A percentile compares a stretch with the other conserved stretches of the same genome.
These are phyloP conservation scores for Zasmidium angulare DNA, from an alignment of 2,329 filamentous ascomycete species.

Conservation along the genomic window DNA sequence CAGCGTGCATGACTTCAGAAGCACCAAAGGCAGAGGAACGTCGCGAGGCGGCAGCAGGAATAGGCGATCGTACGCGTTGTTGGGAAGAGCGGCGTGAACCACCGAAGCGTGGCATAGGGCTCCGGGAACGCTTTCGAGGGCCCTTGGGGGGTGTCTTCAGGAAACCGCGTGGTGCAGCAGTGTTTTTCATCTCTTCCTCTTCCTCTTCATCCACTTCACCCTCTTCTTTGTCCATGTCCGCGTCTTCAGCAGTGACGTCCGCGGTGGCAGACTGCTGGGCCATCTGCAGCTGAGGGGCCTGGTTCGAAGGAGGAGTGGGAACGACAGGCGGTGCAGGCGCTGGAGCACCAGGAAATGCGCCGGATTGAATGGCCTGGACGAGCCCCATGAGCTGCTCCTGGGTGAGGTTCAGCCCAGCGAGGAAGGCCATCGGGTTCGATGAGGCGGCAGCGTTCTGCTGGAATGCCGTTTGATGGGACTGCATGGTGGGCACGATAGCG, in stretches of 20 bases:
- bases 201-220: slow-evolving; percentile 76
- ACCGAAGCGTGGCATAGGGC: slow-evolving; percentile 1
- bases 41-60: too few species aligned
- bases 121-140: slow-evolving; percentile 24
- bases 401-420: slow-evolving; percentile 23
- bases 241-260: slow-evolving; percentile 4
- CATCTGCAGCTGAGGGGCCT: background rate
- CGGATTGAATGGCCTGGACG: slow-evolving; percentile 27
- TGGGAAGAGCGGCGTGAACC: too few species aligned
- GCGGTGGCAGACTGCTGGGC: too few species aligned
- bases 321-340: background rate
- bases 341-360: slow-evolving; percentile 18
- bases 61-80: too few species aligned
- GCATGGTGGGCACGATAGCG: slow-evolving; percentile 3
- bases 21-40: background rate
- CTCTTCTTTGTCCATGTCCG: slow-evolving; percentile 61
- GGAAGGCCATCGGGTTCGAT: slow-evolving; percentile 15
- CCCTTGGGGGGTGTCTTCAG: slow-evolving; percentile 30
- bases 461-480: slow-evolving; percentile 15
- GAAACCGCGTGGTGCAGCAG: slow-evolving; percentile 21
- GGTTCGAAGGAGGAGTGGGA: background rate
- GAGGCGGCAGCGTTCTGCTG: slow-evolving; percentile 28
- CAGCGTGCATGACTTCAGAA: too few species aligned
- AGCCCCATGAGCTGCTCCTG: slow-evolving; percentile 31
- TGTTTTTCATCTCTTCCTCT: slow-evolving; percentile 36